Percentiles rank a stretch among this genome's conserved stretches.
Conservation (phyloP, 176 grass and related monocot species). For the Guadua angustifolia region DNA sequence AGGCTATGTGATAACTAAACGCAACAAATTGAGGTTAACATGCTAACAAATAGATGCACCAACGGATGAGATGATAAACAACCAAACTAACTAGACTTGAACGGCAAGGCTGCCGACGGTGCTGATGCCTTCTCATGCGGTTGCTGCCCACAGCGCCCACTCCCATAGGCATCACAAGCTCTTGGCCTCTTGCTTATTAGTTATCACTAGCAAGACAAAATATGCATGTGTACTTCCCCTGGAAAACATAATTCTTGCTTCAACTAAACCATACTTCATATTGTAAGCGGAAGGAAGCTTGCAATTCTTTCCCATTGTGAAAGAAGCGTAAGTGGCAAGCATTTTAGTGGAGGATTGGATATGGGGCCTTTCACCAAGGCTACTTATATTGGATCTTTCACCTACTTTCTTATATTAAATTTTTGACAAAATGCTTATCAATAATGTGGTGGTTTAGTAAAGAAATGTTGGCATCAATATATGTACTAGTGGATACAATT, state of each 20-base stretch:
- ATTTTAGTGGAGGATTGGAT: conserved; percentile 4
- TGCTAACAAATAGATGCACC: neutral
- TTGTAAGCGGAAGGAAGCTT: neutral
- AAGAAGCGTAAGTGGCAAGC: conserved; percentile 20
- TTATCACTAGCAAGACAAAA: neutral
- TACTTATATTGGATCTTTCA: conserved; percentile 9
- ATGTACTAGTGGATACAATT: conserved; percentile 14
- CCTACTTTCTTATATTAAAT: neutral
- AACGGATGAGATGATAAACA: neutral
- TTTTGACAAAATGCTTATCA: conserved; percentile 2
- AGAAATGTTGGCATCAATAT: neutral
- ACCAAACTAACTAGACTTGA: neutral
- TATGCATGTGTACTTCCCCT: neutral
- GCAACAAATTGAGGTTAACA: neutral
- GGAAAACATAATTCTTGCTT: conserved; percentile 22
- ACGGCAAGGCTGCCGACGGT: neutral
- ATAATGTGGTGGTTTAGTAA: conserved; percentile 13
- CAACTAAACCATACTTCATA: conserved; percentile 27
- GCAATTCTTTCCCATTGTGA: conserved; percentile 3
- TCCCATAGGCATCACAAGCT: too few species aligned
- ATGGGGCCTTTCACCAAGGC: neutral
- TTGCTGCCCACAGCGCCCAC: too few species aligned
- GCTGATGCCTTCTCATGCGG: too few species aligned
- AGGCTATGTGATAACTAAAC: neutral
- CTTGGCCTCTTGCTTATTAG: too few species aligned